These are phyloP conservation scores for Firmiana major DNA, from an alignment of 345 rosid genomes.

Conservation along the genomic window DNA sequence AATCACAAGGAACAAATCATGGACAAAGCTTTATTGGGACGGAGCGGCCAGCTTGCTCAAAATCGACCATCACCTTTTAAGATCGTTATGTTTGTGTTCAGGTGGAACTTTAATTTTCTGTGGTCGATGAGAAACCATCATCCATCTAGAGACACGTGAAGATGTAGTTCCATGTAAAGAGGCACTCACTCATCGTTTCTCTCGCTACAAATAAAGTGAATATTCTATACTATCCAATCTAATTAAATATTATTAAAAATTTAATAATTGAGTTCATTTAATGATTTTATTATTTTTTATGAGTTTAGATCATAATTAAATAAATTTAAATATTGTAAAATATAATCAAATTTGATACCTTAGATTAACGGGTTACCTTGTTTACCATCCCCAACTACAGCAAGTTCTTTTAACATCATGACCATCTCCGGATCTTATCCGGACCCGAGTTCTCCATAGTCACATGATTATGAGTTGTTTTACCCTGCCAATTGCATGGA, in stretches of 20 bases:
- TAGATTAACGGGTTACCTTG: no score
- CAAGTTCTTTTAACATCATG: neutral
- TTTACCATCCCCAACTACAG: neutral
- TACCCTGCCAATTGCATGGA: neutral
- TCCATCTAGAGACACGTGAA: neutral
- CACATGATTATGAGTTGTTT: neutral
- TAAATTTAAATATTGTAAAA: no score
- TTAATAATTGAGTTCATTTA: no score
- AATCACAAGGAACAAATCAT: neutral
- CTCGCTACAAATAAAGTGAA: no score
- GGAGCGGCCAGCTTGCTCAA: neutral
- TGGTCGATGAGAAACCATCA: neutral
- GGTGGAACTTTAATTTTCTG: neutral
- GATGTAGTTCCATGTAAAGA: neutral
- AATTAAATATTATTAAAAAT: no score
- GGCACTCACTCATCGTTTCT: neutral
- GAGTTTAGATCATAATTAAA: no score
- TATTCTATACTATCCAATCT: no score
- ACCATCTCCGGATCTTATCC: neutral
- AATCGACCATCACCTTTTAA: neutral
- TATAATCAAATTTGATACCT: no score
- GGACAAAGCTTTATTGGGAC: neutral
- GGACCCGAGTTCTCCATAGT: neutral
- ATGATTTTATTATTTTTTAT: no score
- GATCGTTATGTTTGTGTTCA: neutral